Evolutionary conservation across 169 alveolate genomes (phyloP), one percentile per base, ranked within the genome.

Genomic region (Plasmodium relictum): DNA sequence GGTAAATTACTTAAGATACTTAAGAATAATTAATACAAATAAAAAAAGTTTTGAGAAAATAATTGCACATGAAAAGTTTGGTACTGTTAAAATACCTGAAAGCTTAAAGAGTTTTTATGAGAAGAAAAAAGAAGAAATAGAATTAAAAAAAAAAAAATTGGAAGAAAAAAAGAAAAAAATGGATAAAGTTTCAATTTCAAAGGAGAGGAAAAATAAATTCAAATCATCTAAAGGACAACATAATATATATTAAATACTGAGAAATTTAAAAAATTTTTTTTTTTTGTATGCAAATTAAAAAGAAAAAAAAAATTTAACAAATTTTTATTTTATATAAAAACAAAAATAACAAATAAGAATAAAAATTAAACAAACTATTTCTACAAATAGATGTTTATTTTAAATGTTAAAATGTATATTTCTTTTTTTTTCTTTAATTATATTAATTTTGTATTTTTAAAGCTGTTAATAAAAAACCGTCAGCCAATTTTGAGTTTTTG

Each of bases 211-310:
- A 80, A 80, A 68, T 54, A 80, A 80, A 68, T 80, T 68, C 48
- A 80, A 80, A 52, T 80, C 90, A 12, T 80, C 90, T 54, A 80
- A 80, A 54, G 90, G 90, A 9, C 90, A 80, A 48, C 90, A 80
- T 62, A 80, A 80, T 83, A 65, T 80, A 9, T 80, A 50, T 54
- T 80, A 80, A 18, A 31, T 9, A 78, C 1, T 16, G 22, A 8
- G 7, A n/a, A 12, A 12, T 52, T n/a, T n/a, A 5, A n/a, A 14
- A n/a, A 52, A 16, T n/a, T 16, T 9, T 7, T 22, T n/a, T 39
- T 3, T 7, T 22, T 8, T 8, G 14, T 66, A 31, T 31, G 61
- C 39, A 31, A 31, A 31, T 31, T 31, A 3, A 31, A 31, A 31
- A 3, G 37, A 59, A 22, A 16, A 59, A 59, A 16, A 31, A 31